Evolutionary conservation across 1,284 basidiomycete species (phyloP), one percentile per base, ranked within the genome.

Genomic region (Ceratobasidium sp.): DNA sequence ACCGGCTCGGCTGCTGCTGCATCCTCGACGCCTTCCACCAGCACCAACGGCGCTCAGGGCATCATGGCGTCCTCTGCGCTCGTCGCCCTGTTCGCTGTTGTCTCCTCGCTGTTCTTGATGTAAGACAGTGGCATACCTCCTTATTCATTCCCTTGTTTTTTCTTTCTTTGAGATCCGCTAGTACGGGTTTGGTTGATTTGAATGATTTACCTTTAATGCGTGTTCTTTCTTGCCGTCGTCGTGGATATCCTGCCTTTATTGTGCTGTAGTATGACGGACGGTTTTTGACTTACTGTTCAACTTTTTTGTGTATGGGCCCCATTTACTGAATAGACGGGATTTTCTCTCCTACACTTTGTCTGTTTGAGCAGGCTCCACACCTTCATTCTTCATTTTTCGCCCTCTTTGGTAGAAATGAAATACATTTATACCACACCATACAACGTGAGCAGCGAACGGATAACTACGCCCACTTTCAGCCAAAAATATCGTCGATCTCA

Each of bases 401-500:
- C 36, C 11, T 41, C n/a, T 4, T 41, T 41, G 36, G 36, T 41
- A 41, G 36, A 11, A 41, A 11, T 41, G 4, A 11, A 41, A 41
- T 41, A 41, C 4, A 41, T 41, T 41, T 11, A 5, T 41, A 11
- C 36, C 36, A 11, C 11, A 41, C 36, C 36, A 41, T 41, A 41
- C 36, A 41, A 41, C n/a, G 50, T 7, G 17, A 17, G 41, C 1
- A 24, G 8, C 15, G n/a, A 41, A n/a, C n/a, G n/a, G n/a, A n/a
- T n/a, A n/a, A n/a, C n/a, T n/a, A n/a, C n/a, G n/a, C n/a, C 67
- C 1, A 47, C 27, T 27, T 31, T 47, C 60, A 77, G 7, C 86
- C 88, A 80, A 92, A 92, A 36, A 92, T 91, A 29, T 87, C 87
- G 78, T 92, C 91, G 48, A 92, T 91, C 79, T 89, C 90, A 77